These are phyloP conservation scores for Colletotrichum lindemuthianum DNA, from an alignment of 2,329 filamentous ascomycete species.

Conservation along the genomic window DNA sequence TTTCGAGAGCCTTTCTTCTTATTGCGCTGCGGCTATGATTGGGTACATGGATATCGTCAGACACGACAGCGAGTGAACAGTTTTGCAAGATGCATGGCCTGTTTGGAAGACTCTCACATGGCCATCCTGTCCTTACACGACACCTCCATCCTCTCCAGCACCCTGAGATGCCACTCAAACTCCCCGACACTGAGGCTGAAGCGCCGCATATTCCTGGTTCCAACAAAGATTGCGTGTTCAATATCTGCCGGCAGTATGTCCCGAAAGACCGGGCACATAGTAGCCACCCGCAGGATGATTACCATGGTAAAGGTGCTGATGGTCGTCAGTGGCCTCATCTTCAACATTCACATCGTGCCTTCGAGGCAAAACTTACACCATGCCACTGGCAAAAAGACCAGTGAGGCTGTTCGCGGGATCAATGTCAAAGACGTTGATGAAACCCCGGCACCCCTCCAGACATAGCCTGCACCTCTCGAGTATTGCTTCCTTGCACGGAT, in stretches of 20 bases:
- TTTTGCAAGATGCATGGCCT: too few species aligned
- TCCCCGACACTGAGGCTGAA: conserved; percentile 39
- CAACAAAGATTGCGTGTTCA: conserved; percentile 36
- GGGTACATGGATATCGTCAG: too few species aligned
- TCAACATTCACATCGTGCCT: too few species aligned
- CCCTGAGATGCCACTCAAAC: conserved; percentile 39
- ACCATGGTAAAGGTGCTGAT: conserved; percentile 42
- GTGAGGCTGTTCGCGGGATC: conserved; percentile 41
- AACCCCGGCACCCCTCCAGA: conserved; percentile 40
- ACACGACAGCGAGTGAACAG: background rate
- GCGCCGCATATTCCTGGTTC: conserved; percentile 37
- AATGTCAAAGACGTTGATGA: conserved; percentile 43
- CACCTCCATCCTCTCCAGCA: conserved; percentile 36
- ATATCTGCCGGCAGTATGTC: conserved; percentile 36
- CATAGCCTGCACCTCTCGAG: conserved; percentile 39
- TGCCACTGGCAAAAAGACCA: conserved; percentile 42
- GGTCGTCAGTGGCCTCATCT: background rate
- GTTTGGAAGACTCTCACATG: background rate
- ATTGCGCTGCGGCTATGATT: too few species aligned
- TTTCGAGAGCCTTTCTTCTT: too few species aligned
- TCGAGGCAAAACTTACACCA: conserved; percentile 40
- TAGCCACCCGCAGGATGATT: conserved; percentile 39
- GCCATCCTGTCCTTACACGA: conserved; percentile 20
- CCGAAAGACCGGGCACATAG: conserved; percentile 32
- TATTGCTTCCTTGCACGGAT: conserved; percentile 39